Conservation (phyloP, 495 filamentous ascomycete species). For the Chaetomium fimeti region DNA sequence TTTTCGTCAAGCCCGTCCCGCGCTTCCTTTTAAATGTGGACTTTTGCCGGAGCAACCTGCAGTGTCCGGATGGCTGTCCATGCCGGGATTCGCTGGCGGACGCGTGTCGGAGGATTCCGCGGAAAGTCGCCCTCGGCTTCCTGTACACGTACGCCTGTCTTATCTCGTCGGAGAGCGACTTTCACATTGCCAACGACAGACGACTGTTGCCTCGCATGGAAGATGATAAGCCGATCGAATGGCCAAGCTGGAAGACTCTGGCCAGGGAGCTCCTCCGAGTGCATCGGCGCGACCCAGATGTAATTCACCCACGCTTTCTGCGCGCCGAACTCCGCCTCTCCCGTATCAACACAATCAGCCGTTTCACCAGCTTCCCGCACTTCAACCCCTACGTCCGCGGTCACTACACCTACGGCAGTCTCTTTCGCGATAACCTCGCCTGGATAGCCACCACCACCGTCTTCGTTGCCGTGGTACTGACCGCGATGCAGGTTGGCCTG, state of each 20-base stretch:
- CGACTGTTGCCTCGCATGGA: constrained; percentile 34
- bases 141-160: constrained; percentile 42
- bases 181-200: constrained; percentile 38
- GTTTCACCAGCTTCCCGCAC: constrained; percentile 6
- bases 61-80: constrained; percentile 15
- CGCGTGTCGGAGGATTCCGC: neutral
- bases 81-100: neutral
- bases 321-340: constrained; percentile 8
- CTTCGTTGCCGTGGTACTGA: constrained; percentile 7
- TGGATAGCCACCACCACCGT: constrained; percentile 3
- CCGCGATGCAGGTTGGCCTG: constrained; percentile 7
- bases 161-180: constrained; percentile 41
- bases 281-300: neutral
- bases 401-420: constrained; percentile 4
- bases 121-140: constrained; percentile 37
- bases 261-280: constrained; percentile 18
- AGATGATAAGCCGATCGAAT: constrained; percentile 8
- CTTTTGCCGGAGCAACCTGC: constrained; percentile 18
- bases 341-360: constrained; percentile 4
- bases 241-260: constrained; percentile 19
- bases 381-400: constrained; percentile 3
- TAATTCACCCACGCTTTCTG: constrained; percentile 18
- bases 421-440: constrained; percentile 6
- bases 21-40: constrained; percentile 19
- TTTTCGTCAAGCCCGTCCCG: constrained; percentile 25